Base-by-base conservation (phyloP, 2,329 filamentous ascomycete species). In the Davidsoniella virescens region DNA sequence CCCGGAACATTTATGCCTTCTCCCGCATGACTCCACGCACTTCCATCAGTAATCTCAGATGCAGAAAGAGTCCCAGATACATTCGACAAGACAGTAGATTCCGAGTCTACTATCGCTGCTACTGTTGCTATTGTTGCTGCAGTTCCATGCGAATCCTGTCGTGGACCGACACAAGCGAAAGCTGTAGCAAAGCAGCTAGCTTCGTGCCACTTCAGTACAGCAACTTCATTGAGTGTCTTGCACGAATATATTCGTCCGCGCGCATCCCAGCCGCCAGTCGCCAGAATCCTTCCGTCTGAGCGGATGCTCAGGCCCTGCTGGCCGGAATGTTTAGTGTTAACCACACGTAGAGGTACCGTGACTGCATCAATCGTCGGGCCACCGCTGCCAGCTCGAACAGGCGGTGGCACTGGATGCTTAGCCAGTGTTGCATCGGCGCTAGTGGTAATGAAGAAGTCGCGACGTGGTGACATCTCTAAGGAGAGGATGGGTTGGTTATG, bases 181-280 rank as follows among this genome's bases (percentile, higher is more conserved):
- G 78, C 80, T 16, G 85, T 73, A 3, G 85, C 76, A 65, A 92
- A 95, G 56, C 86, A 88, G 1, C 88, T 88, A 29, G 84, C 82
- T 57, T 82, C 80, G 64, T 96, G 92, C 90, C 90, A 96, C 64
- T 93, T 94, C 55, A 96, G 67, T 50, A 95, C 87, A 0, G 90
- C 92, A 9, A 96, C 65, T 63, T 96, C 88, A 59, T 82, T 84
- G 70, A 96, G 72, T 0, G 79, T 83, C 64, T 82, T 87, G 44
- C 73, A 67, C 2, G 82, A 83, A 63, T 96, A 98, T 1, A 96
- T 79, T 7, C 92, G 72, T 1, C 88, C 70, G 44, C 80, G 77
- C 1, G 78, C 74, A 63, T 98, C 92, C 92, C 92, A 98, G 3
- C 92, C 92, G 0, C 86, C 90, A 0, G 90, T 96, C 2, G 84